These are phyloP conservation scores for Camellia granthamiana DNA, from an alignment of 148 eudicot species.

Conservation along the genomic window DNA sequence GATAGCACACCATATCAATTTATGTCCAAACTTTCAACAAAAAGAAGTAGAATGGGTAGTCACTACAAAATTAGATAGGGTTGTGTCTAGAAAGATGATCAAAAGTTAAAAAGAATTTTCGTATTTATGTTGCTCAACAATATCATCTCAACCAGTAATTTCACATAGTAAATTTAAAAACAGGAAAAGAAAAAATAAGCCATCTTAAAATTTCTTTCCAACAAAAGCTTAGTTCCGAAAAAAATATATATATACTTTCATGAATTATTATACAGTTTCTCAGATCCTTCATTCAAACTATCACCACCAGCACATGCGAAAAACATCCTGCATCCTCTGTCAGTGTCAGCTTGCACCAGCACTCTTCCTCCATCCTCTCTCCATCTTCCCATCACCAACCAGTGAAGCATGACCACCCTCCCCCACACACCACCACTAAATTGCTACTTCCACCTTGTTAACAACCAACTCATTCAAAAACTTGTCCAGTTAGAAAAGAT, in stretches of 20 bases:
- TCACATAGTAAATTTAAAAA: not conserved
- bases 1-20: not conserved
- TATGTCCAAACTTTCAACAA: not conserved
- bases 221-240: not conserved
- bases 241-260: not conserved
- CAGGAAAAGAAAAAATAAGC: not conserved
- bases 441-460: not conserved
- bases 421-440: not conserved
- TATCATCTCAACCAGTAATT: not conserved
- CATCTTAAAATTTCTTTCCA: not conserved
- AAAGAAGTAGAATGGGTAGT: not conserved
- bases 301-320: not conserved
- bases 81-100: not conserved
- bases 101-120: not conserved
- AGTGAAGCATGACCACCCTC: slow-evolving; percentile 3
- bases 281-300: not conserved
- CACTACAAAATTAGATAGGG: not conserved
- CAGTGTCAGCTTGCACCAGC: not conserved
- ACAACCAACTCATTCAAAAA: not conserved
- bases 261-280: not conserved
- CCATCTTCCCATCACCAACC: not conserved
- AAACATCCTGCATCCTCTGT: not conserved
- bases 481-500: not conserved
- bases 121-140: not conserved
- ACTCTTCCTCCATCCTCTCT: not conserved